Conservation (phyloP, 1,284 basidiomycete genomes). For the Moesziomyces globuligerus region DNA sequence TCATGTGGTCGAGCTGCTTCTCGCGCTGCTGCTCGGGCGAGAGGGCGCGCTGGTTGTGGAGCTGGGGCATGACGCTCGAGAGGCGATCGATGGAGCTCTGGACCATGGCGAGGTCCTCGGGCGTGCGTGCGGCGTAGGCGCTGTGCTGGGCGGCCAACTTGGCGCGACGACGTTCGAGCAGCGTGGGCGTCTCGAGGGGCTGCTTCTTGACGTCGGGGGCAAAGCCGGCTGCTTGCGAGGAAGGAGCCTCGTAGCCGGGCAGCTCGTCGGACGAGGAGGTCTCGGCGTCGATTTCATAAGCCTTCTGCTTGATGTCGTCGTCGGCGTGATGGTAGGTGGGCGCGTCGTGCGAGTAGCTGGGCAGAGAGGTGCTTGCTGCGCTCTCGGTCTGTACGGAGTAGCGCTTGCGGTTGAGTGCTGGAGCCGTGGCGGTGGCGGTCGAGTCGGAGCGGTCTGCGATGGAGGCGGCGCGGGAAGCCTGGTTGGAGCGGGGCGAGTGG, state of each 20-base stretch:
- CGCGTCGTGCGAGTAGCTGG: constrained; percentile 20
- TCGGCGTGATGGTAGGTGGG: constrained; percentile 16
- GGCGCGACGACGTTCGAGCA: constrained; percentile 45
- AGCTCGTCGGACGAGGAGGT: constrained; percentile 7
- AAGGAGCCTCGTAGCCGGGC: constrained; percentile 19
- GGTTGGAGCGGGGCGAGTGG: constrained; percentile 32
- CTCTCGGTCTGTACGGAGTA: constrained; percentile 38
- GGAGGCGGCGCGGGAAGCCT: constrained; percentile 35
- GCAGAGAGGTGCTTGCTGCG: constrained; percentile 29
- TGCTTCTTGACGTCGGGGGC: constrained; percentile 19
- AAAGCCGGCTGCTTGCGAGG: not conserved
- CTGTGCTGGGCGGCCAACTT: constrained; percentile 45
- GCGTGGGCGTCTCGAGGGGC: constrained; percentile 16
- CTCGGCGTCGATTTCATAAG: not conserved
- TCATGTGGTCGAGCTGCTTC: constrained; percentile 29
- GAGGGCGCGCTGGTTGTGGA: constrained; percentile 49
- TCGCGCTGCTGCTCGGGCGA: constrained; percentile 34
- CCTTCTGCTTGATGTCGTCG: constrained; percentile 1
- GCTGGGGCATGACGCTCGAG: constrained; percentile 49
- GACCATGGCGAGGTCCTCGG: constrained; percentile 50
- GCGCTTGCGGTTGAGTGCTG: constrained; percentile 28
- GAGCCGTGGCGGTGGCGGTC: constrained; percentile 31
- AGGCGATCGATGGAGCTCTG: constrained; percentile 53
- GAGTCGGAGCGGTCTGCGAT: constrained; percentile 26
- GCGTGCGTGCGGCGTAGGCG: constrained; percentile 45